Evolutionary conservation across 306 rosid species (phyloP).

Genomic region (Dalbergia cochinchinensis): DNA sequence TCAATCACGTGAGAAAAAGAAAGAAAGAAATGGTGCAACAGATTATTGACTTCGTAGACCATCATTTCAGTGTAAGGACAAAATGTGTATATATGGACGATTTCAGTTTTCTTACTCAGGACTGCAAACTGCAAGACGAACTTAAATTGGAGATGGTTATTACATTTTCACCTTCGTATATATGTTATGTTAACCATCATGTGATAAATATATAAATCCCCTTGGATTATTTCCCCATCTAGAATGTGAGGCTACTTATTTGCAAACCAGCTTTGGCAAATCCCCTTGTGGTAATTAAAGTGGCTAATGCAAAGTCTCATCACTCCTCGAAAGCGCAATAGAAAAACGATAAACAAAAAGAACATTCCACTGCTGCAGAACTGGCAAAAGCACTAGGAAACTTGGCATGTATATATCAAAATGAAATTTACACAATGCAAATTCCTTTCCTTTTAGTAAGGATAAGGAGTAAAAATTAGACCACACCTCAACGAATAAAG

Average conservation of each 20-base stretch:
- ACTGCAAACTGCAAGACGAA: slow-evolving; percentile 11
- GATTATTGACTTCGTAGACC: slow-evolving; percentile 58
- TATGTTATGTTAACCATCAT: neutral
- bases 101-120: slow-evolving; percentile 19
- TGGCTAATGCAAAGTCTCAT: slow-evolving; percentile 30
- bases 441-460: neutral
- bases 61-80: slow-evolving; percentile 45
- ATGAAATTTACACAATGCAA: neutral
- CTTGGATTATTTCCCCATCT: neutral
- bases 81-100: slow-evolving; percentile 1
- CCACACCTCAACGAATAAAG: neutral
- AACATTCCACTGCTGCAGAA: slow-evolving; percentile 21
- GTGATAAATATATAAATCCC: neutral
- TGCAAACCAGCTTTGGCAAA: slow-evolving; percentile 15
- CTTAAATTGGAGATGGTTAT: neutral
- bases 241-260: slow-evolving; percentile 22
- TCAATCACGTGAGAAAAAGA: slow-evolving; percentile 49
- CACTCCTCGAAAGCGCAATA: slow-evolving; percentile 35
- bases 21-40: slow-evolving; percentile 61
- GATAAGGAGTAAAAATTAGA: neutral
- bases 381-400: slow-evolving; percentile 21
- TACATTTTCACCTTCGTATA: neutral
- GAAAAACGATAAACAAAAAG: slow-evolving; percentile 6
- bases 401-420: slow-evolving; percentile 11
- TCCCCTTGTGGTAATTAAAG: slow-evolving; percentile 27